Percentiles rank a stretch among this genome's conserved stretches.
These are phyloP conservation scores for Xylariales sp. DNA, from an alignment of 2,329 filamentous ascomycete genomes.

Conservation along the genomic window DNA sequence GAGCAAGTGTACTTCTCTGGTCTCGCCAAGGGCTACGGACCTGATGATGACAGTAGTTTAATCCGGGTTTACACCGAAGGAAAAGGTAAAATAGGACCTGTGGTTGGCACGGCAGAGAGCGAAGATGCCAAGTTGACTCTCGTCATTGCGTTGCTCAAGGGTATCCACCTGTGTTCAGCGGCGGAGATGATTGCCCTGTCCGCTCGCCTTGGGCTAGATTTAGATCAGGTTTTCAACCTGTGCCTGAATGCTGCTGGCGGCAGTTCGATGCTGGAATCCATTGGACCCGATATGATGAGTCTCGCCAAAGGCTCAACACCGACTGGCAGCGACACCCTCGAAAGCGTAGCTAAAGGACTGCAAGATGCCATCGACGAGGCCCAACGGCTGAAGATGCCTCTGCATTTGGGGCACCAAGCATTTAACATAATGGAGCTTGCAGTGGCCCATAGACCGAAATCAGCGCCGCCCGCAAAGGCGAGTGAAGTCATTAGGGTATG, in stretches of 20 bases:
- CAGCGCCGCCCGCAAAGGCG: conserved; percentile 14
- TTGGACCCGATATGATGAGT: conserved; percentile 33
- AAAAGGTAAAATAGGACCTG: conserved; percentile 25
- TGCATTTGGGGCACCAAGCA: conserved; percentile 36
- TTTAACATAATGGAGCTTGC: conserved; percentile 30
- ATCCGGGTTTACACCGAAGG: conserved; percentile 38
- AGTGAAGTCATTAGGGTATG: conserved; percentile 21
- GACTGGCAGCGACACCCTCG: conserved; percentile 19
- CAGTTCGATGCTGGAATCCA: conserved; percentile 30
- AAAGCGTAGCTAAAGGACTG: conserved; percentile 24
- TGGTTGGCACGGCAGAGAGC: conserved; percentile 18
- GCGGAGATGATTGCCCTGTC: conserved; percentile 40
- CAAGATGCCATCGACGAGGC: conserved; percentile 36
- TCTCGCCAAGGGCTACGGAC: conserved; percentile 49
- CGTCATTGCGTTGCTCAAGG: conserved; percentile 34
- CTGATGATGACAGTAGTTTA: conserved; percentile 39
- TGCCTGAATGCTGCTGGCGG: conserved; percentile 42
- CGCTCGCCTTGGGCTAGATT: conserved; percentile 33
- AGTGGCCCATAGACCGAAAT: conserved; percentile 13
- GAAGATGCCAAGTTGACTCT: conserved; percentile 32
- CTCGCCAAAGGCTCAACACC: conserved; percentile 17
- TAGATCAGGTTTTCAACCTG: conserved; percentile 40
- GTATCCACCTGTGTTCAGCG: conserved; percentile 38
- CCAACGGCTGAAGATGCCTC: conserved; percentile 34
- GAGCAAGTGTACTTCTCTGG: conserved; percentile 63